Percentiles rank a stretch among this genome's conserved stretches.
Evolutionary conservation across 192 early-diverging fungal species (phyloP).

Genomic region (Coemansia sp.): DNA sequence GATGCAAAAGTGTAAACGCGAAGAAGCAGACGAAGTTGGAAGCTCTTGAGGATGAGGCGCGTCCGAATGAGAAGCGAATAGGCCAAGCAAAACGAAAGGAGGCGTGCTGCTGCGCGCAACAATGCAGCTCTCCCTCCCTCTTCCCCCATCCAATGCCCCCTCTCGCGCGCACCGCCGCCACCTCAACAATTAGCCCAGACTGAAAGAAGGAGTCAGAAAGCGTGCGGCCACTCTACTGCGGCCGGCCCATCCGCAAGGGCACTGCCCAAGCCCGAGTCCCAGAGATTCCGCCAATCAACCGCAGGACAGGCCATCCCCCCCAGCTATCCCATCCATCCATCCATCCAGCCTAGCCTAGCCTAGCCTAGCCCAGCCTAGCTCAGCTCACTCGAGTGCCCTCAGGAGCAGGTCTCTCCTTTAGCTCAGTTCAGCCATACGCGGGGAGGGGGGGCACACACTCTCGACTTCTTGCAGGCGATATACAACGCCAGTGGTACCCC

Average conservation of each 20-base stretch:
- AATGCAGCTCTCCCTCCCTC: slow-evolving; percentile 1
- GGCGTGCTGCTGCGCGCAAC: background rate
- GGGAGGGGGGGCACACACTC: too few relatives aligned
- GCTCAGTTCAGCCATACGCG: background rate
- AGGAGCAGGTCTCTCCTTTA: slow-evolving; percentile 8
- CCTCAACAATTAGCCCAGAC: too few relatives aligned
- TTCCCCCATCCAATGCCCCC: too few relatives aligned
- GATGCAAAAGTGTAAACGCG: background rate
- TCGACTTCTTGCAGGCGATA: background rate
- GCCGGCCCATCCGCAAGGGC: too few relatives aligned
- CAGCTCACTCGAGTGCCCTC: background rate
- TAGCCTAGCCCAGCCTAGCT: background rate
- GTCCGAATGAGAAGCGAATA: background rate
- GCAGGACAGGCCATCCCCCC: too few relatives aligned
- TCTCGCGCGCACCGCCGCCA: too few relatives aligned
- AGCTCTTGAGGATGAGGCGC: slow-evolving; percentile 5
- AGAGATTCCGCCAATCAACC: too few relatives aligned
- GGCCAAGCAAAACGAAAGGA: background rate
- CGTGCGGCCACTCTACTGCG: too few relatives aligned
- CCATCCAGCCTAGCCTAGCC: background rate
- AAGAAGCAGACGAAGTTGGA: too few relatives aligned
- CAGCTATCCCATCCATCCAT: background rate
- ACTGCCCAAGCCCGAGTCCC: too few relatives aligned
- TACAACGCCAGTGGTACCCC: background rate
- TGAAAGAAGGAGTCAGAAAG: too few relatives aligned